A percentile compares a stretch with the other conserved stretches of the same genome.
phyloP scores from a whole-genome alignment of 106 monocot species.

The Platanthera zijinensis region DNA sequence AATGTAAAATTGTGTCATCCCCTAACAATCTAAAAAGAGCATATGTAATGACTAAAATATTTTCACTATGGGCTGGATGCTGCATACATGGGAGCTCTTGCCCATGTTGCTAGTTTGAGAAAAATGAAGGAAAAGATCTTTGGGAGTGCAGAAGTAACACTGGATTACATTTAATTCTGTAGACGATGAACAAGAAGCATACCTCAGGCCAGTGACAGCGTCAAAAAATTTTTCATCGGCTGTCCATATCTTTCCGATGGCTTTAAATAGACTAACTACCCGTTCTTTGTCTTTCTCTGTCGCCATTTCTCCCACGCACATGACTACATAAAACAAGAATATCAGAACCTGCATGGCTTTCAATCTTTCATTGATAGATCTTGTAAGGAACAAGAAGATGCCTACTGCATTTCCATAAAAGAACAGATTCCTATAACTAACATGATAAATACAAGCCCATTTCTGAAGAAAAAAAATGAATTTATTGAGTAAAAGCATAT shows the following conservation, averaged over 20 bases:
- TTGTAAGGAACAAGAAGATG: neutral
- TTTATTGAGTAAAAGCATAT: too few relatives aligned
- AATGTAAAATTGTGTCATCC: too few relatives aligned
- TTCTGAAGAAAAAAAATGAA: too few relatives aligned
- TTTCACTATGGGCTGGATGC: too few relatives aligned
- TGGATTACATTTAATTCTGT: neutral
- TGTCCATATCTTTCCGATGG: conserved; percentile 84
- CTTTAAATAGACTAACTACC: conserved; percentile 51
- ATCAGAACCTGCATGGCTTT: conserved; percentile 4
- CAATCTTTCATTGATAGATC: neutral
- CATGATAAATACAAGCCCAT: too few relatives aligned
- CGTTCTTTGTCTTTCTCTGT: conserved; percentile 71
- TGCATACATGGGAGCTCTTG: too few relatives aligned
- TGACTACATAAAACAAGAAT: conserved; percentile 34
- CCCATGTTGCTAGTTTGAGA: too few relatives aligned
- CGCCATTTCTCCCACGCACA: conserved; percentile 71
- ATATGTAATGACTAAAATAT: too few relatives aligned
- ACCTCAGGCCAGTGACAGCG: conserved; percentile 97
- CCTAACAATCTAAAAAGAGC: too few relatives aligned
- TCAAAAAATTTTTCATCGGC: conserved; percentile 94
- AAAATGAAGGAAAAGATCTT: neutral
- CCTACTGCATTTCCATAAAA: too few relatives aligned
- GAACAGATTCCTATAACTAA: too few relatives aligned
- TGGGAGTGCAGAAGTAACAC: neutral
- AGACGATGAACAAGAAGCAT: conserved; percentile 8